Evolutionary conservation across 1,139 yeast species (phyloP).

Genomic region (Geotrichum reessii): DNA sequence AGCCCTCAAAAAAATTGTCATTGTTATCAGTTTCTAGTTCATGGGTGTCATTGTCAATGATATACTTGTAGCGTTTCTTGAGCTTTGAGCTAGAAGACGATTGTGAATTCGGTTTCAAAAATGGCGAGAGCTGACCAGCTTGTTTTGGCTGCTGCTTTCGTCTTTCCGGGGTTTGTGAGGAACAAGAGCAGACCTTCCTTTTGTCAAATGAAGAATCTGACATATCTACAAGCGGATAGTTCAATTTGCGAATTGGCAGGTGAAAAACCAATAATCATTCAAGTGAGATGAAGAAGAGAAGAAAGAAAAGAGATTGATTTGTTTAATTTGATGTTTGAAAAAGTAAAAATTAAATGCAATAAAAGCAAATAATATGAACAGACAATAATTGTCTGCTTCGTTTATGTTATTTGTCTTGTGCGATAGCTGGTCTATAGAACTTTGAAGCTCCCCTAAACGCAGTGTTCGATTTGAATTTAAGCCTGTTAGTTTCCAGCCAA

Average conservation of each 20-base stretch:
- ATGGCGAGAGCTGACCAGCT: neutral
- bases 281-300: too few species aligned
- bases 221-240: neutral
- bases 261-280: too few species aligned
- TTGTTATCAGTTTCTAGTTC: conserved; percentile 55
- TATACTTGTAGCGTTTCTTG: conserved; percentile 21
- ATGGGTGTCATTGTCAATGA: conserved; percentile 69
- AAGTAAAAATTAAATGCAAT: too few species aligned
- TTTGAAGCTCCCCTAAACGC: neutral
- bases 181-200: neutral
- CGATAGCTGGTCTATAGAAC: neutral
- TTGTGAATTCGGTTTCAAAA: neutral
- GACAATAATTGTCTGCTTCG: too few species aligned
- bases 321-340: too few species aligned
- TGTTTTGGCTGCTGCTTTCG: neutral
- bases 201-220: neutral
- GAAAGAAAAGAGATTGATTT: too few species aligned
- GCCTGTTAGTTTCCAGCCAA: neutral
- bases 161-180: too few species aligned
- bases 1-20: conserved; percentile 65
- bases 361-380: too few species aligned
- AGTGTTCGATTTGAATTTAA: neutral
- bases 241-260: too few species aligned
- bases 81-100: neutral
- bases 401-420: too few species aligned